Evolutionary conservation across 1,284 basidiomycete genomes (phyloP), one percentile per base, ranked within the genome.

Genomic region (Quambalaria eucalypti): DNA sequence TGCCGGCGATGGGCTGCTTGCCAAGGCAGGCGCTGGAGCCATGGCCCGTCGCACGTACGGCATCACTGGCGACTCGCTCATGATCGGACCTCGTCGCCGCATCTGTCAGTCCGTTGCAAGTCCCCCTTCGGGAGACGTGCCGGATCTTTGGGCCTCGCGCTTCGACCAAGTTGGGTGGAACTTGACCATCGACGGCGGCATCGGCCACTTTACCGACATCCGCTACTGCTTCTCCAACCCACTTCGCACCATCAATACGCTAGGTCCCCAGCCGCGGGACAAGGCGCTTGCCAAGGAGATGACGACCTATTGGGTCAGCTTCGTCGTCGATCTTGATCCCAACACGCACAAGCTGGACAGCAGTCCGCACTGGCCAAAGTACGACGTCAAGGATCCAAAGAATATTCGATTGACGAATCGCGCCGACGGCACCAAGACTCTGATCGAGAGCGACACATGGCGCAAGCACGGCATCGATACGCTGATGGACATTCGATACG

Each of bases 231-330:
- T 71, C 48, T 33, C 55, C 28, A 62, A 65, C 50, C 61, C 68
- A 2, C 55, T 62, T 16, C 55, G 47, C 51, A 63, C 65, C 7
- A 55, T 60, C 31, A 69, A 67, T 52, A 52, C 62, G 2, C 55
- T 71, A 2, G 66, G 68, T 9, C 57, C 52, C 2, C 46, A 61
- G 9, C 33, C 40, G 1, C 56, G 58, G 23, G 66, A 69, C 38
- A 38, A 49, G 26, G 48, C 52, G 23, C 61, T 71, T 21, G 60
- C 69, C 14, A 47, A 64, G 0, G 58, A 65, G 28, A 64, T 71
- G 56, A 57, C 59, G 9, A 58, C 55, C 47, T 63, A 64, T 49
- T 71, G 63, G 65, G 53, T 69, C 48, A 57, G 56, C 38, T 69
- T 67, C 51, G 64, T 67, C 26, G 56, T n/a, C n/a, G n/a, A n/a